Percentiles rank a stretch among this genome's conserved stretches.
phyloP scores from a whole-genome alignment of 2,329 filamentous ascomycete species.

The Fusarium austroafricanum region DNA sequence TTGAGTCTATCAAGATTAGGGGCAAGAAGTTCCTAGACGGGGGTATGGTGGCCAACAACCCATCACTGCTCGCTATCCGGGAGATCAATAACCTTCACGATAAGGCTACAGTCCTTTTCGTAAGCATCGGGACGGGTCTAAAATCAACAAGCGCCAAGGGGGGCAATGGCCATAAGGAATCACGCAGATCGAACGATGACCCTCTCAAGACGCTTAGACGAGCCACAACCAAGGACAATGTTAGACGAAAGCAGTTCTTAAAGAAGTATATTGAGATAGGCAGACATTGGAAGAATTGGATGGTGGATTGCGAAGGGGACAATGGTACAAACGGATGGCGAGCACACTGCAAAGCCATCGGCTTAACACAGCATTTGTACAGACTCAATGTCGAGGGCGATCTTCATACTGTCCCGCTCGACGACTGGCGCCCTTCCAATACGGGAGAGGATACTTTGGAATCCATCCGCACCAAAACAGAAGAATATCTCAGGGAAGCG shows the following conservation, averaged over 20 bases:
- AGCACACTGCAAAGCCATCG: neutral
- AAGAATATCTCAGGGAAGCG: neutral
- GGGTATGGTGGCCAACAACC: constrained; percentile 15
- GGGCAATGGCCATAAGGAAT: too few species aligned
- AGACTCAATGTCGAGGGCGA: constrained; percentile 4
- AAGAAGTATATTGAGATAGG: neutral
- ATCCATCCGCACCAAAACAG: accelerated
- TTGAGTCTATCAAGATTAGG: neutral
- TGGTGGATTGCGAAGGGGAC: constrained; percentile 1
- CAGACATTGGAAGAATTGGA: neutral
- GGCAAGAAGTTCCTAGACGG: neutral
- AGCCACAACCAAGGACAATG: neutral
- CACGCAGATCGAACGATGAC: too few species aligned
- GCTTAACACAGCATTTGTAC: neutral
- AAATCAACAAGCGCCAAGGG: too few species aligned
- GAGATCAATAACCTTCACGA: neutral
- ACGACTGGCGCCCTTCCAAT: constrained; percentile 3
- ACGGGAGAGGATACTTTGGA: neutral
- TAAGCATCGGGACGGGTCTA: constrained; percentile 18
- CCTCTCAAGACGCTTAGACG: too few species aligned
- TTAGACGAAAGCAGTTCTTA: neutral
- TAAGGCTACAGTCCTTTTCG: neutral
- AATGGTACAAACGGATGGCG: constrained; percentile 3
- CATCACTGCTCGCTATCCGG: accelerated
- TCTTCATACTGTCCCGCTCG: neutral